Conservation (phyloP, 2,329 filamentous ascomycete genomes). For the Cadophora gregata region DNA sequence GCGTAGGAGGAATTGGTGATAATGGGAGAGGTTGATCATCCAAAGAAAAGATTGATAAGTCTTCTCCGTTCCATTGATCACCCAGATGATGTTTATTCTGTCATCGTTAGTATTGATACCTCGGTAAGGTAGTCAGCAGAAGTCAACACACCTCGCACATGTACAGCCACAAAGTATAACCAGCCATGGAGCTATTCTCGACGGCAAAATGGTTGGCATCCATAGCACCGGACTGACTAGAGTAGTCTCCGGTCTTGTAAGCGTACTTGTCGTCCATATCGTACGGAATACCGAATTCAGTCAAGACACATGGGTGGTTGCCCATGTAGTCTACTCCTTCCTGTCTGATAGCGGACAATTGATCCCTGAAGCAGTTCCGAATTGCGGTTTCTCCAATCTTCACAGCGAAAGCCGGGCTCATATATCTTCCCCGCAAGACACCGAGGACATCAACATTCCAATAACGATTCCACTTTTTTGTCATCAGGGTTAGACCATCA, state of each 20-base stretch:
- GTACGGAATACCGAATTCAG: conserved; percentile 96
- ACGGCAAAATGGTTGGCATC: conserved; percentile 96
- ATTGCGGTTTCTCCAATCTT: conserved; percentile 94
- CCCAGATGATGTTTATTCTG: conserved; percentile 88
- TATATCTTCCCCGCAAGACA: conserved; percentile 85
- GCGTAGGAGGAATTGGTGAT: conserved; percentile 55
- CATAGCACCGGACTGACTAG: conserved; percentile 88
- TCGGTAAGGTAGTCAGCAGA: background rate
- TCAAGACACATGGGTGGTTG: conserved; percentile 85
- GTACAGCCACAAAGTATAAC: conserved; percentile 91
- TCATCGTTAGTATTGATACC: conserved; percentile 34
- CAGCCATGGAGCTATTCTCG: conserved; percentile 82
- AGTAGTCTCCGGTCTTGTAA: conserved; percentile 94
- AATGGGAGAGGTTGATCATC: conserved; percentile 74
- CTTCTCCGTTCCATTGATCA: conserved; percentile 97
- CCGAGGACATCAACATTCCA: conserved; percentile 98
- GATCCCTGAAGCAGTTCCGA: conserved; percentile 88
- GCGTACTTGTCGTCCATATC: conserved; percentile 98
- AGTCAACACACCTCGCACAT: conserved; percentile 64
- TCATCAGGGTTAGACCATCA: conserved; percentile 94
- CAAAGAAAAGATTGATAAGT: conserved; percentile 85
- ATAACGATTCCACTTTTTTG: conserved; percentile 96
- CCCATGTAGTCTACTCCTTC: conserved; percentile 91
- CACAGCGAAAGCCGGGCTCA: conserved; percentile 88
- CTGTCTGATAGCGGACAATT: conserved; percentile 80